A percentile compares a stretch with the other conserved stretches of the same genome.
Conservation (phyloP, 75 land plant genomes). For the Gnetum montanum region DNA sequence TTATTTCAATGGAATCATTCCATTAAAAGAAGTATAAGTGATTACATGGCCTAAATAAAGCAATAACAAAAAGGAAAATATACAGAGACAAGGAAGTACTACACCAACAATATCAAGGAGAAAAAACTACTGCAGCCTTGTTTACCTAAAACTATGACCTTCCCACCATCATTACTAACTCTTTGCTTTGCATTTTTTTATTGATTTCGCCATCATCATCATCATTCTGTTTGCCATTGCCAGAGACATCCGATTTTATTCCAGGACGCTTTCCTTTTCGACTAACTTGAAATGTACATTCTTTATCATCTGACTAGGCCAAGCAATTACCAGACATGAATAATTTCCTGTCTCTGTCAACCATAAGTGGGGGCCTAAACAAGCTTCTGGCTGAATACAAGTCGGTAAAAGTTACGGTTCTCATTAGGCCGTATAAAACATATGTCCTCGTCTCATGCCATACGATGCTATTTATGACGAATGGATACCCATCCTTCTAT, state of each 20-base stretch:
- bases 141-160: slow-evolving; percentile 73
- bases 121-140: no score
- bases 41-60: no score
- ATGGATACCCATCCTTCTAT: no score
- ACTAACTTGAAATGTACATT: slow-evolving; percentile 19
- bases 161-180: slow-evolving; percentile 32
- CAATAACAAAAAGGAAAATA: no score
- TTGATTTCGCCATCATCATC: slow-evolving; percentile 68
- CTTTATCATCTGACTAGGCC: slow-evolving; percentile 39
- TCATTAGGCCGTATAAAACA: no score
- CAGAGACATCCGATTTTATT: slow-evolving; percentile 58
- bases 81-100: no score
- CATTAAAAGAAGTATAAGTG: no score
- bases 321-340: slow-evolving; percentile 38
- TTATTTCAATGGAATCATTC: no score
- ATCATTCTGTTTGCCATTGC: slow-evolving; percentile 26
- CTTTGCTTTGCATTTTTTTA: slow-evolving; percentile 49
- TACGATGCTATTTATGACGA: no score
- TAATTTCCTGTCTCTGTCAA: slow-evolving; percentile 59
- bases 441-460: no score
- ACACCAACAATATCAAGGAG: no score
- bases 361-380: slow-evolving; percentile 31
- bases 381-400: slow-evolving; percentile 44
- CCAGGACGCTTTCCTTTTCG: slow-evolving; percentile 82
- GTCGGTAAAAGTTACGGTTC: background rate